Evolutionary conservation across 202 grass and related monocot species (phyloP).

Genomic region (Musa balbisiana): DNA sequence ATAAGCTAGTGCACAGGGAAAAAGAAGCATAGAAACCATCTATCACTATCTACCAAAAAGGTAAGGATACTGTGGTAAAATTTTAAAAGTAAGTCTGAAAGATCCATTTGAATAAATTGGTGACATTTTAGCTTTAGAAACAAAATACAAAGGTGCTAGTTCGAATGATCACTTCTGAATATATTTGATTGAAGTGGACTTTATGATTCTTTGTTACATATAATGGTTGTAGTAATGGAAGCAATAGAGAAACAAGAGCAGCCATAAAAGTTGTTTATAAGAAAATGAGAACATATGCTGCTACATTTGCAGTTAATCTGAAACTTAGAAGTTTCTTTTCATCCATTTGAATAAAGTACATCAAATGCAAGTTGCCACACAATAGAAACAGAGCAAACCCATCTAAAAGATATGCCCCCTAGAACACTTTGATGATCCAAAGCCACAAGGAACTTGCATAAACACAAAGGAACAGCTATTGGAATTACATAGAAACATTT

Average conservation of each 20-base stretch:
- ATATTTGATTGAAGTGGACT: too few relatives aligned
- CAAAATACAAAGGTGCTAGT: too few relatives aligned
- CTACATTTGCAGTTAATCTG: neutral
- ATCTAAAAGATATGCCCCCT: neutral
- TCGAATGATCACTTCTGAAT: too few relatives aligned
- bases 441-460: neutral
- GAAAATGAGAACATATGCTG: neutral
- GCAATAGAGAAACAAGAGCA: neutral
- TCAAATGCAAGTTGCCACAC: neutral
- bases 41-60: too few relatives aligned
- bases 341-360: neutral
- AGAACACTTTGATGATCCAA: neutral
- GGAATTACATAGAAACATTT: neutral
- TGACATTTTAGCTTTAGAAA: too few relatives aligned
- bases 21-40: too few relatives aligned
- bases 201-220: too few relatives aligned
- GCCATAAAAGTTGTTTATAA: neutral
- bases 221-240: too few relatives aligned
- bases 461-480: neutral
- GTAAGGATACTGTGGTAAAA: too few relatives aligned
- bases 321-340: neutral
- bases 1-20: too few relatives aligned
- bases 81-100: too few relatives aligned
- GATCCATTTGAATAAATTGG: too few relatives aligned
- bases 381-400: slow-evolving; percentile 2